Base-by-base conservation (phyloP, 345 rosid genomes). In the Eutrema yunnanense region DNA sequence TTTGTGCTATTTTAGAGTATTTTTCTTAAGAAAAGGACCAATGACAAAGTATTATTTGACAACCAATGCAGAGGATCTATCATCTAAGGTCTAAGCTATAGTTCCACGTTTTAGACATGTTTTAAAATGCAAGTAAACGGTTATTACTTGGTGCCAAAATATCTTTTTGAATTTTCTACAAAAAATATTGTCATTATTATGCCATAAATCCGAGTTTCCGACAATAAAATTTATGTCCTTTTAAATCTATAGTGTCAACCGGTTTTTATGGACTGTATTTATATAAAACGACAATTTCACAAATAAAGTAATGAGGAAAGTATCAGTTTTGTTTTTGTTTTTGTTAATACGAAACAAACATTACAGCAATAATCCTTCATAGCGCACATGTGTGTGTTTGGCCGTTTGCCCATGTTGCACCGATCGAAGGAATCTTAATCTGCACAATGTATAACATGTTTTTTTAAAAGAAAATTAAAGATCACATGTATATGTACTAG, bases 381-480 rank as follows among this genome's bases (percentile, higher is more conserved):
- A 47, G 38, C 26, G 62, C 79, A 52, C 79, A 75, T 68, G 69
- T 65, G 22, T 55, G 27, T 37, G 69, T 75, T 75, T 75, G 69
- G 79, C 79, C 48, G 37, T 19, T 61, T 61, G 69, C 57, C 69
- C 79, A 68, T 61, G 64, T 68, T 53, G 37, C 50, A 14, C 22
- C 22, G 22, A 19, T 5, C 51, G 30, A 51, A 54, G 9, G 37
- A 10, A 10, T 69, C 14, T 60, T 67, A 60, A 27, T 75, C 9
- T 73, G 46, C 19, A 49, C 14, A 40, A 46, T 57, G 42, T 56
- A 65, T 37, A 49, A 44, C 63, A 75, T 73, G 69, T 61, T 52
- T 67, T 73, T 57, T 74, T 3, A 13, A 72, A 50, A 14, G 67
- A 12, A 61, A 44, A 60, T 55, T 19, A 19, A 19, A 19, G 22